These are phyloP conservation scores for Talaromyces sp. DNA, from an alignment of 2,329 filamentous ascomycete genomes.

Conservation along the genomic window DNA sequence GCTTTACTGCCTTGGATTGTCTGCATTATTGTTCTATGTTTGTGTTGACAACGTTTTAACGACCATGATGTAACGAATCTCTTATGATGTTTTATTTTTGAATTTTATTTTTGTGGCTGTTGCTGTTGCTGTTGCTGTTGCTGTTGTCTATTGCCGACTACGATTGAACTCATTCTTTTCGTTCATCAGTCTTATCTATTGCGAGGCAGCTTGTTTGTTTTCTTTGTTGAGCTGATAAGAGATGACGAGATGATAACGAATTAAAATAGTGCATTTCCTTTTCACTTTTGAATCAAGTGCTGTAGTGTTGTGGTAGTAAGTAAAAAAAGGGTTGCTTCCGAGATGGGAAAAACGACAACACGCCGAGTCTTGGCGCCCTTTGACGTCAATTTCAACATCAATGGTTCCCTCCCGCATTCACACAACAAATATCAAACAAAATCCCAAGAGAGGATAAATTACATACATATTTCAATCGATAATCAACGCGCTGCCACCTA, in stretches of 20 bases:
- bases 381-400: background rate
- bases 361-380: constrained; percentile 7
- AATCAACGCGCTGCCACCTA: background rate
- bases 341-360: constrained; percentile 10
- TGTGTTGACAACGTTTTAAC: constrained; percentile 11
- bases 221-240: constrained; percentile 4
- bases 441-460: background rate
- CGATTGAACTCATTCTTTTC: background rate
- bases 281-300: background rate
- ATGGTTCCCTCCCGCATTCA: background rate
- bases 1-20: constrained; percentile 3
- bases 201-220: constrained; percentile 4
- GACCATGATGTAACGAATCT: constrained; percentile 20
- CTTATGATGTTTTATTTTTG: constrained; percentile 7
- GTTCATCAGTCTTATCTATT: constrained; percentile 5
- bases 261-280: background rate
- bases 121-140: background rate
- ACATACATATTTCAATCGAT: background rate
- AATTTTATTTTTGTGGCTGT: constrained; percentile 5
- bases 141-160: background rate
- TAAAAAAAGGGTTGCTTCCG: background rate
- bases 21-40: background rate
- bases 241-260: constrained; percentile 11
- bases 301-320: background rate
- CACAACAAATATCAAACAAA: background rate